Conservation (phyloP, 805 yeast genomes). For the Sugiyamaella lignohabitans region DNA sequence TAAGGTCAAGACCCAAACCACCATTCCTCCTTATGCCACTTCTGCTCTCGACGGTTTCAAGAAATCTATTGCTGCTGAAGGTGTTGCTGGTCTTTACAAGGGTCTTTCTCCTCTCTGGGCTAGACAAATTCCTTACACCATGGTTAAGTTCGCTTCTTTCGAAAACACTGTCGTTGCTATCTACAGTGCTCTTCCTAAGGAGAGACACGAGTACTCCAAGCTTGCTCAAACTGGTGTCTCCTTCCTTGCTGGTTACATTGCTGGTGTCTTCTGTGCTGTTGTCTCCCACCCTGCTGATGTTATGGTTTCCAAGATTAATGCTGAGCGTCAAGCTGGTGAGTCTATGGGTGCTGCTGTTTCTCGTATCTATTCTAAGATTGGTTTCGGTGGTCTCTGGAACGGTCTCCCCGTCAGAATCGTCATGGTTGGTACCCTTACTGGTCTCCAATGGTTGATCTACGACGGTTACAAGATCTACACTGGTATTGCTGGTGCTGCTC, state of each 20-base stretch:
- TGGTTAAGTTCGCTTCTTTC: constrained; percentile 94
- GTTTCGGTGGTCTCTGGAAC: constrained; percentile 89
- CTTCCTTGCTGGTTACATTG: constrained; percentile 91
- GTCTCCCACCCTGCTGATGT: constrained; percentile 99
- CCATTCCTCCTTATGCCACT: constrained; percentile 76
- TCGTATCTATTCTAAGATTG: constrained; percentile 76
- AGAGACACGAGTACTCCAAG: constrained; percentile 62
- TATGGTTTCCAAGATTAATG: constrained; percentile 88
- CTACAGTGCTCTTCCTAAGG: constrained; percentile 65
- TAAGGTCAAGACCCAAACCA: constrained; percentile 89
- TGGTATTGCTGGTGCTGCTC: constrained; percentile 87
- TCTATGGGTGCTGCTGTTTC: constrained; percentile 56
- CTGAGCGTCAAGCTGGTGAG: constrained; percentile 61
- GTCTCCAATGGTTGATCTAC: constrained; percentile 94
- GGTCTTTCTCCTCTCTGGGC: constrained; percentile 92
- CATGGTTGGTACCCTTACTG: constrained; percentile 97
- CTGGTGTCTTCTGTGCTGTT: constrained; percentile 93
- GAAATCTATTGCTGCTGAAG: constrained; percentile 61
- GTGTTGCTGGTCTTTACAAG: constrained; percentile 70
- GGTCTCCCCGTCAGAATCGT: constrained; percentile 91
- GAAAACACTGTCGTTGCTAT: constrained; percentile 83
- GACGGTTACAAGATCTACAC: constrained; percentile 93
- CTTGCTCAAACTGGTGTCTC: constrained; percentile 89
- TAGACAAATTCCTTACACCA: constrained; percentile 97
- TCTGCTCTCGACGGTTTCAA: constrained; percentile 60